Conservation (phyloP, 1,284 basidiomycete genomes). For the Irpex sp. region DNA sequence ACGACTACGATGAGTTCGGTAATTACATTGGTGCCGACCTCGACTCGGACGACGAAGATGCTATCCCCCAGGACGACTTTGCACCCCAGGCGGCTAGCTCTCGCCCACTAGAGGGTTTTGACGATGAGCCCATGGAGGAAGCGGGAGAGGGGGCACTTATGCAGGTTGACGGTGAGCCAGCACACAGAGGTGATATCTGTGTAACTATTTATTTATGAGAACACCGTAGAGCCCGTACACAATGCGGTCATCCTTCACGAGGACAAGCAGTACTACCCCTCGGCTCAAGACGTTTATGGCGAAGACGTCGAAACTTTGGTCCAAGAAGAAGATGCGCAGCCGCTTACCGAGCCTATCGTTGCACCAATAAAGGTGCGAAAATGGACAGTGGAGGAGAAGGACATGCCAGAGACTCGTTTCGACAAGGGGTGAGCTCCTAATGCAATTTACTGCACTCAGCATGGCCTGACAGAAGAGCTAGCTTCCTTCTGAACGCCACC, state of each 20-base stretch:
- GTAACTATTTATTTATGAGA: neutral
- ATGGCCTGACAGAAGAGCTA: conserved; percentile 30
- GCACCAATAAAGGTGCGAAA: conserved; percentile 92
- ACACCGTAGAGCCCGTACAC: conserved; percentile 57
- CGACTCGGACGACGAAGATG: conserved; percentile 83
- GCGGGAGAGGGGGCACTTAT: conserved; percentile 65
- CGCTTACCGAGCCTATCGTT: conserved; percentile 92
- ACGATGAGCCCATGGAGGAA: conserved; percentile 53
- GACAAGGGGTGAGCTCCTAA: conserved; percentile 77
- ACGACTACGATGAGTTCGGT: conserved; percentile 90
- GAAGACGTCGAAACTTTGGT: conserved; percentile 94
- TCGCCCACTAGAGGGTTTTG: conserved; percentile 71
- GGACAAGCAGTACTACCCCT: conserved; percentile 98
- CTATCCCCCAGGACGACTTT: conserved; percentile 48
- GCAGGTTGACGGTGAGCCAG: conserved; percentile 72
- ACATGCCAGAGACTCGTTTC: conserved; percentile 89
- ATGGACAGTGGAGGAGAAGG: conserved; percentile 92
- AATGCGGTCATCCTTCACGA: conserved; percentile 94
- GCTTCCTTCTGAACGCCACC: conserved; percentile 92
- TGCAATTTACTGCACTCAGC: neutral
- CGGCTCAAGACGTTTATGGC: conserved; percentile 91
- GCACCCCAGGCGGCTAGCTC: conserved; percentile 33
- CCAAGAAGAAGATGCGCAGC: conserved; percentile 98
- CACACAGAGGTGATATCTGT: neutral
- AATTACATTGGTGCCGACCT: conserved; percentile 95